phyloP scores from a whole-genome alignment of 495 filamentous ascomycete genomes.

The Cercophora scortea region DNA sequence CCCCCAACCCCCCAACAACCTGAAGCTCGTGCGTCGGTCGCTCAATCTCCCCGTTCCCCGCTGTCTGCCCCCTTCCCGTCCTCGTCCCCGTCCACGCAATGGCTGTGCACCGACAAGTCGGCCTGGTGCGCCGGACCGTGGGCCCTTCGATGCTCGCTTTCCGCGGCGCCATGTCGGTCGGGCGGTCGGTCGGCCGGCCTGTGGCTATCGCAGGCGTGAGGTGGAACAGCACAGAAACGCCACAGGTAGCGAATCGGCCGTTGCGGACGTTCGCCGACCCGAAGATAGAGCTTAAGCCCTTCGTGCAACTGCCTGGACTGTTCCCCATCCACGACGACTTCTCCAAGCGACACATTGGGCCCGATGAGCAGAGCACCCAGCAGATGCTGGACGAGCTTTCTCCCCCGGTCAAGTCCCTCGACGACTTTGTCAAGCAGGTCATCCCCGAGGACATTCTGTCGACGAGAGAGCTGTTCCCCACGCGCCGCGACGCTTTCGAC shows the following conservation, averaged over 20 bases:
- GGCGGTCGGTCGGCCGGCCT: background rate
- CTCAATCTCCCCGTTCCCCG: no score
- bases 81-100: slow-evolving; percentile 1
- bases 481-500: slow-evolving; percentile 12
- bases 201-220: background rate
- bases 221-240: background rate
- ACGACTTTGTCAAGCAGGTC: slow-evolving; percentile 86
- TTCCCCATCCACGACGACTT: slow-evolving; percentile 52
- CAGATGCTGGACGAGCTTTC: slow-evolving; percentile 79
- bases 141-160: slow-evolving; percentile 10
- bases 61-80: background rate
- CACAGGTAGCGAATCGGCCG: no score
- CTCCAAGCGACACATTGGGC: slow-evolving; percentile 85
- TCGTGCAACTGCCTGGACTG: slow-evolving; percentile 9
- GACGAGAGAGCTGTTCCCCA: slow-evolving; percentile 33
- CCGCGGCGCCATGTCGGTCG: slow-evolving; percentile 3
- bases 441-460: slow-evolving; percentile 80
- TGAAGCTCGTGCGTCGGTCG: no score
- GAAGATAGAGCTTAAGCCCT: background rate
- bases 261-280: background rate
- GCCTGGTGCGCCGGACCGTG: slow-evolving; percentile 14
- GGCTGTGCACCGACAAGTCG: slow-evolving; percentile 13
- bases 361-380: slow-evolving; percentile 59
- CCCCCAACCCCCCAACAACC: no score
- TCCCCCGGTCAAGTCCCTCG: slow-evolving; percentile 64